Evolutionary conservation across 2,329 filamentous ascomycete species (phyloP).

Genomic region (Pseudogymnoascus sp.): DNA sequence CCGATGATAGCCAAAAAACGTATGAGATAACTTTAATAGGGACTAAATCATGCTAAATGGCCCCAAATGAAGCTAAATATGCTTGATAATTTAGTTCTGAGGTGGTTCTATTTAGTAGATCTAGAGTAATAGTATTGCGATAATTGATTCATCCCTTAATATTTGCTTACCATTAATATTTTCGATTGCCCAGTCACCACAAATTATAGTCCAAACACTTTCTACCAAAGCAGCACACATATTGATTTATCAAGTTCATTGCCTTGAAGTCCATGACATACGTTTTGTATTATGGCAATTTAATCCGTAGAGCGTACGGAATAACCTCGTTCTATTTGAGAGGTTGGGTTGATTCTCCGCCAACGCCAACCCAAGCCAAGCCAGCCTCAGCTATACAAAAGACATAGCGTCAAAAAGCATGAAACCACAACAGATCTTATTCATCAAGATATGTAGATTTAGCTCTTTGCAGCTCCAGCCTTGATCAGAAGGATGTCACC

Average conservation of each 20-base stretch:
- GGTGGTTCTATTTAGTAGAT: not conserved
- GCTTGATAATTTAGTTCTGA: not conserved
- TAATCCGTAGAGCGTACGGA: not conserved
- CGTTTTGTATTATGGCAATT: not conserved
- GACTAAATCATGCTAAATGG: not conserved
- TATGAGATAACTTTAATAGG: not conserved
- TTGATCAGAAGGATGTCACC: constrained; percentile 83
- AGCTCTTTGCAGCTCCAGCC: constrained; percentile 71
- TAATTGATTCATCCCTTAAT: not conserved
- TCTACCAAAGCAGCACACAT: not conserved
- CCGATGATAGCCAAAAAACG: not conserved
- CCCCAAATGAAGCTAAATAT: not conserved
- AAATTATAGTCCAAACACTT: not conserved
- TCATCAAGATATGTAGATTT: constrained; percentile 4
- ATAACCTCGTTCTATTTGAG: not conserved
- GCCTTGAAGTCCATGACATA: not conserved
- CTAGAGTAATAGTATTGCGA: not conserved
- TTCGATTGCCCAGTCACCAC: not conserved
- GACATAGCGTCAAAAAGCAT: constrained; percentile 4
- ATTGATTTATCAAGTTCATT: not conserved
- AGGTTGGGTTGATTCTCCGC: not conserved
- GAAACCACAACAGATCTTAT: not conserved
- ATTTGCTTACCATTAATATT: not conserved
- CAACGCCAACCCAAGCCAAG: not conserved
- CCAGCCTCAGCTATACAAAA: constrained; percentile 3